Base-by-base conservation (phyloP, 495 filamentous ascomycete species). In the Thermochaetoides thermophila region DNA sequence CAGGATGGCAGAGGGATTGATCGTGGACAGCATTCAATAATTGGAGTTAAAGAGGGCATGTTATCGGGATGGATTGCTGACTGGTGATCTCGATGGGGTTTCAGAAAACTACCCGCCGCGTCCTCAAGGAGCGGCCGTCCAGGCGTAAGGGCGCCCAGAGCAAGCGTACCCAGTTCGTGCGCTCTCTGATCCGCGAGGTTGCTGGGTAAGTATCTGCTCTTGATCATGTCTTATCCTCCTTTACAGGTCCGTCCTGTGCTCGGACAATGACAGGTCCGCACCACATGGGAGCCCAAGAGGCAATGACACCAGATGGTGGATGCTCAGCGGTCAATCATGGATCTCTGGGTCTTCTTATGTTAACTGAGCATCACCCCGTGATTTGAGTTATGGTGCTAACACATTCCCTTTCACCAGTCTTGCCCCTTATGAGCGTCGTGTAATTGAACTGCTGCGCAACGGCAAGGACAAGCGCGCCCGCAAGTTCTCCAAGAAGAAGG, bases 401-500 rank as follows among this genome's bases (percentile, higher is more conserved):
- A 27, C 25, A 10, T 4, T 43, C 34, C 0, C 11, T 18, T 31
- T 32, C 26, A 48, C 35, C 33, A 51, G 41, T 61, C 81, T 93
- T 52, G 85, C 86, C 46, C 86, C 85, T 50, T 95, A 95, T 57
- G 89, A 97, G 72, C 84, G 86, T 59, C 85, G 89, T 51, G 81
- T 97, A 56, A 91, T 96, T 60, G 89, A 97, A 75, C 71, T 97
- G 46, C 76, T 97, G 60, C 83, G 89, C 49, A 97, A 96, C 74
- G 76, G 78, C 70, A 93, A 93, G 69, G 89, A 97, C 65, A 97
- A 97, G 81, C 83, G 89, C 66, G 89, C 89, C 42, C 72, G 89
- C 45, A 96, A 96, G 76, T 79, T 94, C 55, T 89, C 89, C 46
- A 97, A 97, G 87, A 95, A 92, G 79, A 73, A 89, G 64, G 45